Evolutionary conservation across 2,329 filamentous ascomycete species (phyloP).

Genomic region (Thielaviopsis musarum): DNA sequence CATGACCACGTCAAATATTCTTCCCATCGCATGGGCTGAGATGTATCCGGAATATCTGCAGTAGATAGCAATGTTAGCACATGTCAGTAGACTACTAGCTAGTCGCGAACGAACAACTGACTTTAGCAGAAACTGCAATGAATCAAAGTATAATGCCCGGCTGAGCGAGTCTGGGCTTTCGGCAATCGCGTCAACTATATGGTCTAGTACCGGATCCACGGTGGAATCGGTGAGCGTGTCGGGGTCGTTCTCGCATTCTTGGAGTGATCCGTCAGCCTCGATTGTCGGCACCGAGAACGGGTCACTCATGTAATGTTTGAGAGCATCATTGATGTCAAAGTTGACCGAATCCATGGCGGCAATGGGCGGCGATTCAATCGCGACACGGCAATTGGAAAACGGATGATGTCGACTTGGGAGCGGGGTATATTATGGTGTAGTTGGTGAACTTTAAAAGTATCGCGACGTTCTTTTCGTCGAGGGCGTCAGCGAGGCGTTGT

Average conservation of each 20-base stretch:
- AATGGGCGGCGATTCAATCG: conserved; percentile 11
- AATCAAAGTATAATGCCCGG: conserved; percentile 69
- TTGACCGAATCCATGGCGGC: conserved; percentile 53
- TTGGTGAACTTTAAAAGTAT: neutral
- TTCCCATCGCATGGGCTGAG: conserved; percentile 70
- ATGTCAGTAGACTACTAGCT: conserved; percentile 1
- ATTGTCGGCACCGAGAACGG: conserved; percentile 67
- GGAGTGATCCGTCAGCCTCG: conserved; percentile 66
- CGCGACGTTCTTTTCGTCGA: neutral
- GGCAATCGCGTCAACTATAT: conserved; percentile 81
- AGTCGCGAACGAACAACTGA: conserved; percentile 48
- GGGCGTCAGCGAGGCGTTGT: neutral
- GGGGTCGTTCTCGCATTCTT: conserved; percentile 85
- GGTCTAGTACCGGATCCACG: conserved; percentile 74
- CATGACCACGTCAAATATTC: conserved; percentile 78
- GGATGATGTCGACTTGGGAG: neutral
- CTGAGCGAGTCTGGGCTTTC: conserved; percentile 82
- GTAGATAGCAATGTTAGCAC: conserved; percentile 42
- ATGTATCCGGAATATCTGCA: conserved; percentile 69
- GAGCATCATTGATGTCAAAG: conserved; percentile 92
- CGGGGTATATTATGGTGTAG: neutral
- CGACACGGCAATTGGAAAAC: neutral
- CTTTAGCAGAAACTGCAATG: conserved; percentile 91
- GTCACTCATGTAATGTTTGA: conserved; percentile 94
- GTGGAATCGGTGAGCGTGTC: conserved; percentile 63